These are phyloP conservation scores for Glarea lozoyensis DNA, from an alignment of 495 filamentous ascomycete genomes.

Conservation along the genomic window DNA sequence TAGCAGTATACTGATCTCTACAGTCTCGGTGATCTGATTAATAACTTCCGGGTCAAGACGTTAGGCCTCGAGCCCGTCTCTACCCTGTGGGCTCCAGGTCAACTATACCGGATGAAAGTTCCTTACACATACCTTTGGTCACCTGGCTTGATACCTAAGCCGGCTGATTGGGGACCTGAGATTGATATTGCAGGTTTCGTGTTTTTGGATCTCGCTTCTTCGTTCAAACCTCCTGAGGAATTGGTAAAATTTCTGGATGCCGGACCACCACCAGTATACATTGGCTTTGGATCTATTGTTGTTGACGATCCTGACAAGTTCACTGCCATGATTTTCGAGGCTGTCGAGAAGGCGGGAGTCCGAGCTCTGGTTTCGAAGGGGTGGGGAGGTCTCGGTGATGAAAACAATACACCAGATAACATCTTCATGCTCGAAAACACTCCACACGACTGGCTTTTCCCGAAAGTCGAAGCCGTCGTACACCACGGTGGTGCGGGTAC, in stretches of 20 bases:
- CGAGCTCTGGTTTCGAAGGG: slow-evolving; percentile 57
- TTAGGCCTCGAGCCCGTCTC: slow-evolving; percentile 54
- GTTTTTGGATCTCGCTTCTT: slow-evolving; percentile 54
- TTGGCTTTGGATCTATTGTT: slow-evolving; percentile 62
- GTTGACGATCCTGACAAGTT: slow-evolving; percentile 57
- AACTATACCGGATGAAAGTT: slow-evolving; percentile 50
- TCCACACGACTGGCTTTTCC: slow-evolving; percentile 63
- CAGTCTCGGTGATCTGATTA: slow-evolving; percentile 54
- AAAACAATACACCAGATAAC: slow-evolving; percentile 42
- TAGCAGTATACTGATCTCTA: not conserved
- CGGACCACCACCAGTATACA: slow-evolving; percentile 51
- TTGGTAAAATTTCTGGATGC: slow-evolving; percentile 46
- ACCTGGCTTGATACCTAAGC: slow-evolving; percentile 55
- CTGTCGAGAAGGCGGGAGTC: slow-evolving; percentile 48
- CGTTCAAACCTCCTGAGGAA: slow-evolving; percentile 44
- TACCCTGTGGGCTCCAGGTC: slow-evolving; percentile 55
- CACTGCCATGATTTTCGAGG: slow-evolving; percentile 53
- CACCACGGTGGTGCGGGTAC: slow-evolving; percentile 63
- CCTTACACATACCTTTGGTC: slow-evolving; percentile 62
- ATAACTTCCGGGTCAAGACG: slow-evolving; percentile 49
- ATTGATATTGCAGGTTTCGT: slow-evolving; percentile 57
- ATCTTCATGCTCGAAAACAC: slow-evolving; percentile 57
- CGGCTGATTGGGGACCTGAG: slow-evolving; percentile 52
- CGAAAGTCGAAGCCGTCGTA: slow-evolving; percentile 47
- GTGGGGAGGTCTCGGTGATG: slow-evolving; percentile 55